Evolutionary conservation across 352 stramenopile genomes (phyloP), one percentile per base, ranked within the genome.

Genomic region (Pythium phragmiticola): DNA sequence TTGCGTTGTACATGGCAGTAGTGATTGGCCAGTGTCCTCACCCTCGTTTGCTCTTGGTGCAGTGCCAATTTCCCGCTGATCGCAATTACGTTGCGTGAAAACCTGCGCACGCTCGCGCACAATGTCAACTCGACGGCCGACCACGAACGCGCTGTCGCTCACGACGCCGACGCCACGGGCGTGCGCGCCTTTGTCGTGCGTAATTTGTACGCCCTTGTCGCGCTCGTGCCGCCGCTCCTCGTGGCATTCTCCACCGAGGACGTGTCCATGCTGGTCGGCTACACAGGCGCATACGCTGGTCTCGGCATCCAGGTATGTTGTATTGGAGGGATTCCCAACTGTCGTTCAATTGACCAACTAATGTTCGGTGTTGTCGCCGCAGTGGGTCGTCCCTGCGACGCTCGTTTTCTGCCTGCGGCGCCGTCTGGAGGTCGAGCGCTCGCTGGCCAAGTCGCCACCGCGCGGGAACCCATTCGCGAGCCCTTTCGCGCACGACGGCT

Each of bases 231-330:
- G 33, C 84, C 87, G 49, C 79, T 94, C 57, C 60, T 92, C 12
- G 81, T 95, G 28, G 87, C 87, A 43, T 87, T 95, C 72, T 94
- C 88, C 70, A 95, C 87, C 3, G 87, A 95, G 47, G 87, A 95
- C 75, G 87, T 95, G 64, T 90, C 84, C 36, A 92, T 94, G 83
- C 79, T 95, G 33, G 85, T 95, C 49, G 83, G 87, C 53, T 92
- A 92, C 68, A 95, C 87, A 7, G 87, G 87, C 57, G 82, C 84
- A 6, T 95, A 95, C 67, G 87, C 87, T 2, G 87, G 87, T 8
- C 76, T 95, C 49, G 83, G 84, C 65, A 95, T 95, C 61, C 87
- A 92, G 77, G 82, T 92, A 11, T 42, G 8, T 28, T 4, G 41
- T 14, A 17, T 21, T 45, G 21, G 33, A 34, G 43, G 13, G 45